A percentile compares a stretch with the other conserved stretches of the same genome.
These are phyloP conservation scores for Macroventuria anomochaeta DNA, from an alignment of 2,329 filamentous ascomycete species.

Conservation along the genomic window DNA sequence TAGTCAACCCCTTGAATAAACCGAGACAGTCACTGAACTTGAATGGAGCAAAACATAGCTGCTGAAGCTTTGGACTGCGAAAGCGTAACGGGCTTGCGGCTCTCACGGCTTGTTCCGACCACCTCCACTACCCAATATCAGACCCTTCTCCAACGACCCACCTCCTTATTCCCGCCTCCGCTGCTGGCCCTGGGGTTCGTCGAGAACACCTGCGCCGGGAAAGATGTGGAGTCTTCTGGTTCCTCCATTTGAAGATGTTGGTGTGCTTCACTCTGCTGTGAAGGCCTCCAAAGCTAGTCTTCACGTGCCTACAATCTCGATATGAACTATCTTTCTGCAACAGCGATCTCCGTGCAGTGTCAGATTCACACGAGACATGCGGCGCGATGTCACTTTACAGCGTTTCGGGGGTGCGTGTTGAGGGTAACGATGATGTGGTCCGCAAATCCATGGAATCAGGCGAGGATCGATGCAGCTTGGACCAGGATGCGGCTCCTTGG, in stretches of 20 bases:
- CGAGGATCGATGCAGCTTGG: constrained; percentile 8
- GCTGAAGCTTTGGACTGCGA: too few relatives aligned
- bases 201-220: constrained; percentile 1
- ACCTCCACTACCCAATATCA: constrained; percentile 1
- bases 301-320: not conserved
- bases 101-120: constrained; percentile 5
- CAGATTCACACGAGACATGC: constrained; percentile 1
- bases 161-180: constrained; percentile 13
- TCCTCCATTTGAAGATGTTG: not conserved
- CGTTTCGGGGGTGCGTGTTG: constrained; percentile 3
- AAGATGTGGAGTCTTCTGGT: constrained; percentile 1
- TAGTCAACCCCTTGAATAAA: too few relatives aligned
- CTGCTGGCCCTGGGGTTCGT: not conserved
- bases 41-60: too few relatives aligned
- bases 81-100: not conserved
- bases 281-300: not conserved
- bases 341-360: not conserved
- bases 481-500: constrained; percentile 8
- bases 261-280: not conserved
- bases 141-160: constrained; percentile 11
- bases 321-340: not conserved
- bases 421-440: constrained; percentile 1
- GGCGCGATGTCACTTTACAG: constrained; percentile 10
- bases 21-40: too few relatives aligned
- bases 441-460: not conserved